Percentiles rank a stretch among this genome's conserved stretches.
Evolutionary conservation across 305 asterid species (phyloP).

Genomic region (Rubia occidens): DNA sequence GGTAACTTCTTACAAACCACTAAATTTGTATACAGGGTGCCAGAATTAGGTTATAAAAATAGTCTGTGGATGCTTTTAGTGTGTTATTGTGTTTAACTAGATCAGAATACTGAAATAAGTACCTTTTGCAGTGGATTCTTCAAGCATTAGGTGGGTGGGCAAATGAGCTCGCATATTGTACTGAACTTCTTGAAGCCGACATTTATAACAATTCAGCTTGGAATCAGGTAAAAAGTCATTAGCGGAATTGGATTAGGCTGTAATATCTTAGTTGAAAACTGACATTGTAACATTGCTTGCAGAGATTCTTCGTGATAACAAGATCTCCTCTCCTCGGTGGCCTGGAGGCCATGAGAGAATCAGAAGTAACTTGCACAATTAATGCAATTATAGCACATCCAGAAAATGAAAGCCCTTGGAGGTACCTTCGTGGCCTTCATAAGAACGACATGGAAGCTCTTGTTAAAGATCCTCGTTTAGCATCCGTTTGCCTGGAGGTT

Average conservation of each 20-base stretch:
- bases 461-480: conserved; percentile 21
- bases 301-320: conserved; percentile 38
- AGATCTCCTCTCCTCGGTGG: conserved; percentile 36
- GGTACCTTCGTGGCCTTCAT: conserved; percentile 37
- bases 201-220: conserved; percentile 91
- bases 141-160: conserved; percentile 93
- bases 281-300: conserved; percentile 8
- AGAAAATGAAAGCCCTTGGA: conserved; percentile 43
- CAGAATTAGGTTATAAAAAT: neutral
- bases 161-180: conserved; percentile 78
- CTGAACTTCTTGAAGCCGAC: conserved; percentile 65
- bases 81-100: too few species aligned
- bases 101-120: conserved; percentile 11
- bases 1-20: neutral
- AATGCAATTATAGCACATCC: conserved; percentile 28
- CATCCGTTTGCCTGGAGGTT: conserved; percentile 24
- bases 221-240: conserved; percentile 63
- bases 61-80: neutral
- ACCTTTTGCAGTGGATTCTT: conserved; percentile 80
- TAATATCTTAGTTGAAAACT: neutral
- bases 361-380: conserved; percentile 31
- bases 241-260: neutral
- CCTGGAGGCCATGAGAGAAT: conserved; percentile 30
- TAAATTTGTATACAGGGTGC: neutral
- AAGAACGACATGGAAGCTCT: conserved; percentile 23